phyloP scores from a whole-genome alignment of 192 early-diverging fungal genomes.

The Backusella mclennaniae region DNA sequence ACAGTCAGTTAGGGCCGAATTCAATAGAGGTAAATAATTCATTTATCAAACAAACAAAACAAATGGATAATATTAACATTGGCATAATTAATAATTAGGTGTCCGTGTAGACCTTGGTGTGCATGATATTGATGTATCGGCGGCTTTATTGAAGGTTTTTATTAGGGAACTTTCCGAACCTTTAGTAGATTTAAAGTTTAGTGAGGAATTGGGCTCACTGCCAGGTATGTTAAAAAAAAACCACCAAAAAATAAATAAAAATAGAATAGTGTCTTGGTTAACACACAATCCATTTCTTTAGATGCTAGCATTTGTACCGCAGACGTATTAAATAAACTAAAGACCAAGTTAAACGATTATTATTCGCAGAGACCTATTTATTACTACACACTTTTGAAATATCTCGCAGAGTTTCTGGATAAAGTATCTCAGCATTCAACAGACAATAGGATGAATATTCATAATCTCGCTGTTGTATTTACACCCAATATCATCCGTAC shows the following conservation, averaged over 20 bases:
- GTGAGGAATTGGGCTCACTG: slow-evolving; percentile 50
- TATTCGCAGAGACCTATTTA: slow-evolving; percentile 52
- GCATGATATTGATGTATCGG: slow-evolving; percentile 80
- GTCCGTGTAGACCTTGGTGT: slow-evolving; percentile 54
- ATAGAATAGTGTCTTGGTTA: not conserved
- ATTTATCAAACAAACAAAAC: slow-evolving; percentile 3
- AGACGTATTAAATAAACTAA: slow-evolving; percentile 12
- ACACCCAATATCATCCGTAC: slow-evolving; percentile 78
- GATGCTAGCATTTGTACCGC: slow-evolving; percentile 11
- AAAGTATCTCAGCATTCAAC: slow-evolving; percentile 64
- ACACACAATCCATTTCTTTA: not conserved
- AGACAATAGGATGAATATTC: slow-evolving; percentile 80
- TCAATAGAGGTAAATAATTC: slow-evolving; percentile 43
- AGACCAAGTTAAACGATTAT: slow-evolving; percentile 29
- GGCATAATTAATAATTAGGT: slow-evolving; percentile 28
- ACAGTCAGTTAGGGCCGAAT: slow-evolving; percentile 59
- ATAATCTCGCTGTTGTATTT: slow-evolving; percentile 84
- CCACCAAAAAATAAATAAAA: not conserved
- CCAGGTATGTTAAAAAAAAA: slow-evolving; percentile 12
- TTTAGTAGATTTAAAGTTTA: slow-evolving; percentile 59
- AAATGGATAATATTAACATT: not conserved
- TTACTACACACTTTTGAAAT: slow-evolving; percentile 49
- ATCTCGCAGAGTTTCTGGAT: slow-evolving; percentile 68
- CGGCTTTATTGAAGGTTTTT: slow-evolving; percentile 81
- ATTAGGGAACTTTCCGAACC: slow-evolving; percentile 81